Conservation (phyloP, 1,284 basidiomycete species). For the Rhizoctonia solani region DNA sequence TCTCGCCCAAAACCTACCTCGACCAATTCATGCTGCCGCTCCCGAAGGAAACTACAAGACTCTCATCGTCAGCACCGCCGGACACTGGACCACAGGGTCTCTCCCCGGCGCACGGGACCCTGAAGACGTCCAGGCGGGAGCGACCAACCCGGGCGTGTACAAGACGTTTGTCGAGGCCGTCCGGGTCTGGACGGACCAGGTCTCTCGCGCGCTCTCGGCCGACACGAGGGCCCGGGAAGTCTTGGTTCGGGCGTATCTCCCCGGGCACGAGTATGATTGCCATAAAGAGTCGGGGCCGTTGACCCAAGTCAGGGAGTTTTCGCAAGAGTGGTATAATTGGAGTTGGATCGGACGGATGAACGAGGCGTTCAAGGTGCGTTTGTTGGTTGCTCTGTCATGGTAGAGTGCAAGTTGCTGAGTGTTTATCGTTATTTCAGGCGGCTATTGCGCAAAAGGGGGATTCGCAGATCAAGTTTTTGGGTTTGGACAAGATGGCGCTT, state of each 20-base stretch:
- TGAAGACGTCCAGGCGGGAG: constrained; percentile 45
- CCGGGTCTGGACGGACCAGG: constrained; percentile 55
- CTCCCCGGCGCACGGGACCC: constrained; percentile 55
- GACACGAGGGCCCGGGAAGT: constrained; percentile 48
- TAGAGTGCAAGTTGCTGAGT: constrained; percentile 21
- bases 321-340: constrained; percentile 65
- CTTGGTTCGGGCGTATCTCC: constrained; percentile 62
- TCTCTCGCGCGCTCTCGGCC: constrained; percentile 51
- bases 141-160: constrained; percentile 58
- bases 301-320: constrained; percentile 49
- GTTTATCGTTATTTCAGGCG: constrained; percentile 48
- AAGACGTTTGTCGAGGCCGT: constrained; percentile 60
- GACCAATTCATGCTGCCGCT: constrained; percentile 53
- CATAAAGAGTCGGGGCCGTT: constrained; percentile 48
- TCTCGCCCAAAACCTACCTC: constrained; percentile 58
- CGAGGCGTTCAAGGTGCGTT: constrained; percentile 56
- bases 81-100: constrained; percentile 66
- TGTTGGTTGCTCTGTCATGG: constrained; percentile 2
- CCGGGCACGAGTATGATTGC: constrained; percentile 63
- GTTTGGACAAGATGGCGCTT: constrained; percentile 61
- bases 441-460: constrained; percentile 51
- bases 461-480: constrained; percentile 60
- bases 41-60: constrained; percentile 60
- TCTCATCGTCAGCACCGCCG: constrained; percentile 62
- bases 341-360: constrained; percentile 61